Evolutionary conservation across 78 protist genomes (phyloP).

Genomic region (Dictyostelium brefeldianum): DNA sequence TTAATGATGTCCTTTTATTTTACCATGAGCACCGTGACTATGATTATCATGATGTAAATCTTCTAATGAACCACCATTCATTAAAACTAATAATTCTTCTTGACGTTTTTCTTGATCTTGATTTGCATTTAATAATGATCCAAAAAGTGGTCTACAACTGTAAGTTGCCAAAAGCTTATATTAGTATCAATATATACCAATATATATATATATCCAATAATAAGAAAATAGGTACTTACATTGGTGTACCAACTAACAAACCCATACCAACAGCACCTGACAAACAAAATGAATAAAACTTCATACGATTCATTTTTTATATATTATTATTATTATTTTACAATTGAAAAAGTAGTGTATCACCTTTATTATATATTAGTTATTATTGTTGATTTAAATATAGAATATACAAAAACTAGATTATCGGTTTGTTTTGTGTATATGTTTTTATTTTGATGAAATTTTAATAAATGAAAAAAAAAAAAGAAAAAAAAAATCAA

Average conservation of each 20-base stretch:
- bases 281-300: slow-evolving; percentile 7
- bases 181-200: background rate
- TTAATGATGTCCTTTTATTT: slow-evolving; percentile 23
- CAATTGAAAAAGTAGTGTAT: no score
- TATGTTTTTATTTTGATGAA: no score
- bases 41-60: slow-evolving; percentile 3
- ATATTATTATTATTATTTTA: background rate
- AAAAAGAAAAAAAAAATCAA: slow-evolving; percentile 21
- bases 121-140: background rate
- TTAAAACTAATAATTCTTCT: background rate
- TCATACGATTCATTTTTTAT: slow-evolving; percentile 21
- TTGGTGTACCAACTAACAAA: slow-evolving; percentile 16
- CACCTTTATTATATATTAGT: no score
- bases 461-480: background rate
- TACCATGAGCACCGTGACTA: background rate
- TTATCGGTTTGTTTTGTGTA: no score
- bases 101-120: slow-evolving; percentile 32
- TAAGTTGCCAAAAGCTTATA: no score
- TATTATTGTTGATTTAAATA: no score
- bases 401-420: no score
- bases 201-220: background rate
- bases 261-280: slow-evolving; percentile 1
- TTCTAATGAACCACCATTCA: background rate
- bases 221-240: background rate
- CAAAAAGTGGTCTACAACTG: slow-evolving; percentile 42